Evolutionary conservation across 257 asterid genomes (phyloP).

Genomic region (Salvia rosmarinus): DNA sequence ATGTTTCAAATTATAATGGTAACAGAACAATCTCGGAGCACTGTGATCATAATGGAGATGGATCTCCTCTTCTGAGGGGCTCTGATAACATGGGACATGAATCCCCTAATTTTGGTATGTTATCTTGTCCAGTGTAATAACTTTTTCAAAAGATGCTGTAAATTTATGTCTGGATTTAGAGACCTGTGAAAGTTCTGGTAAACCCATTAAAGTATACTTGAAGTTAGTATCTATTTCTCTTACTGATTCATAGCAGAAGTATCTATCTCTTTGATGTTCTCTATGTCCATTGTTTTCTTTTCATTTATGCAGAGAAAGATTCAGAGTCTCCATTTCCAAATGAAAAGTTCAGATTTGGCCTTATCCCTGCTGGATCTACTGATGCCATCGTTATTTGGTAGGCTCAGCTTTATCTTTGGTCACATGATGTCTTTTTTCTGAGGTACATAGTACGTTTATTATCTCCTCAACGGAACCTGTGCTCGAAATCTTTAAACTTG

Average conservation of each 20-base stretch:
- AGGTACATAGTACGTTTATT: not conserved
- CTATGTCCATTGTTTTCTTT: constrained; percentile 33
- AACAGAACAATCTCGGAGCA: constrained; percentile 47
- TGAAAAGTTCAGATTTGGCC: constrained; percentile 81
- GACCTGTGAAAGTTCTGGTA: constrained; percentile 39
- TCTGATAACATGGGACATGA: constrained; percentile 45
- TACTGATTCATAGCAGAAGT: not conserved
- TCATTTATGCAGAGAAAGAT: constrained; percentile 56
- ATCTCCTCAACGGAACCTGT: constrained; percentile 4
- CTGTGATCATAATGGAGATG: constrained; percentile 54
- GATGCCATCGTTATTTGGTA: constrained; percentile 96
- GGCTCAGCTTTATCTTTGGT: constrained; percentile 28
- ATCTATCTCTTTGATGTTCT: constrained; percentile 16
- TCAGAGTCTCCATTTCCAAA: constrained; percentile 66
- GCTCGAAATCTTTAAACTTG: constrained; percentile 1
- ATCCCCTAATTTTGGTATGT: constrained; percentile 58
- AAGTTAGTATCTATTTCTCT: constrained; percentile 9
- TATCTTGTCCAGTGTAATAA: constrained; percentile 24
- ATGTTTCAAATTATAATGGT: constrained; percentile 42
- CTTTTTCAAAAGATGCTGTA: constrained; percentile 28
- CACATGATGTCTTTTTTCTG: constrained; percentile 7
- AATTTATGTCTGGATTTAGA: constrained; percentile 43
- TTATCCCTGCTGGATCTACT: constrained; percentile 99
- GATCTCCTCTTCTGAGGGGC: constrained; percentile 67
- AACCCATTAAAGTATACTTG: constrained; percentile 32